Conservation (phyloP, 306 rosid species). For the Ochetophila trinervis region DNA sequence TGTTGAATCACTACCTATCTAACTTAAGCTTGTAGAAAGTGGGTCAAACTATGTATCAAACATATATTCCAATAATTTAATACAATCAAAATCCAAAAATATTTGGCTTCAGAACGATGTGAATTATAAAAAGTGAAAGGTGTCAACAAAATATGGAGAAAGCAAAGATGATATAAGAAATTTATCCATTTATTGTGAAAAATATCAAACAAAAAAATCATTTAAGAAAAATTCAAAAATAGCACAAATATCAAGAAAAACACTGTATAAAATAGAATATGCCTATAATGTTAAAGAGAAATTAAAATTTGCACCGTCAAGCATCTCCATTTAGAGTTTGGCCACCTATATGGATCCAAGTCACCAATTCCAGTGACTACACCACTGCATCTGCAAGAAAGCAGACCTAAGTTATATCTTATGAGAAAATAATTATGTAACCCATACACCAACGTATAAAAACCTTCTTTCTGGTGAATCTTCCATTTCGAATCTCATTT, state of each 20-base stretch:
- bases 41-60: no score
- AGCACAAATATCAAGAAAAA: not conserved
- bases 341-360: slow-evolving; percentile 86
- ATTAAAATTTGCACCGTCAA: slow-evolving; percentile 57
- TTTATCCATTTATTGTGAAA: no score
- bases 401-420: slow-evolving; percentile 19
- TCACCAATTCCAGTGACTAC: slow-evolving; percentile 77
- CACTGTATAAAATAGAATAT: not conserved
- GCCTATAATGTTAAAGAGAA: slow-evolving; percentile 1
- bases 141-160: not conserved
- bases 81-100: not conserved
- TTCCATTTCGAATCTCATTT: slow-evolving; percentile 87
- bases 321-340: slow-evolving; percentile 93
- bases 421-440: not conserved
- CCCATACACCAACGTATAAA: not conserved
- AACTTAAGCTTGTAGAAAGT: no score
- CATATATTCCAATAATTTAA: no score
- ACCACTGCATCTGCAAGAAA: slow-evolving; percentile 66
- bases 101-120: not conserved
- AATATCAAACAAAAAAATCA: no score
- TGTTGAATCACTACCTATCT: no score
- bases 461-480: slow-evolving; percentile 96
- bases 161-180: not conserved
- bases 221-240: no score
- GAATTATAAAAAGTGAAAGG: not conserved